Base-by-base conservation (phyloP, 495 filamentous ascomycete species). In the Aspergillus sparsus region DNA sequence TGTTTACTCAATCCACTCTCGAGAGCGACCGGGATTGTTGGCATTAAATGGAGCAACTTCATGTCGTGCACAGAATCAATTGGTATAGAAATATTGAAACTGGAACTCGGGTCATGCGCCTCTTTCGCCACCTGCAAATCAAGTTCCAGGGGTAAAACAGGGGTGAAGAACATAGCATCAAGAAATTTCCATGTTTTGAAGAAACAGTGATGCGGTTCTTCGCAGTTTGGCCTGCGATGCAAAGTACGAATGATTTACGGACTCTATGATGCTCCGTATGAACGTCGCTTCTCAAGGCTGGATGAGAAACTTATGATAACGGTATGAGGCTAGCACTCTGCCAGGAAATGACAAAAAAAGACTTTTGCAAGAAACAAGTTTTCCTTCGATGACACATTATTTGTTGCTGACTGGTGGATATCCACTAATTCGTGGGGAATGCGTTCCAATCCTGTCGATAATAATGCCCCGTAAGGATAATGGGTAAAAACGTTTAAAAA, bases 281-380 rank as follows among this genome's bases (percentile, higher is more conserved):
- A 21, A 21, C 44, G 15, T 16, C n/a, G 15, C 12, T 46, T 16
- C 18, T 16, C n/a, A 15, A 16, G 18, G 15, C 18, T 47, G 47
- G 49, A 11, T 32, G 21, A 13, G 37, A 11, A 11, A n/a, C 37
- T 41, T 41, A 41, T 41, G 32, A 9, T 51, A 51, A 15, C 27
- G 21, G 49, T 51, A 10, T 51, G 27, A 34, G 34, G 34, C 49
- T 51, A 51, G 49, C 34, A 32, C 8, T 51, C 5, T 18, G 37
- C 9, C 21, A 51, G 49, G 32, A 6, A 34, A 13, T 21, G 27
- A 34, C 6, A 32, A 2, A 12, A 12, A 5, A 51, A 51, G 21
- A 12, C 21, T 34, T 51, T 34, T 27, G 21, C 49, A 51, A 51
- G 49, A 51, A 51, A 51, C 49, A 51, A 21, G 49, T 51, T 51